Conservation (phyloP, 1,284 basidiomycete species). For the Rhodofomes roseus region DNA sequence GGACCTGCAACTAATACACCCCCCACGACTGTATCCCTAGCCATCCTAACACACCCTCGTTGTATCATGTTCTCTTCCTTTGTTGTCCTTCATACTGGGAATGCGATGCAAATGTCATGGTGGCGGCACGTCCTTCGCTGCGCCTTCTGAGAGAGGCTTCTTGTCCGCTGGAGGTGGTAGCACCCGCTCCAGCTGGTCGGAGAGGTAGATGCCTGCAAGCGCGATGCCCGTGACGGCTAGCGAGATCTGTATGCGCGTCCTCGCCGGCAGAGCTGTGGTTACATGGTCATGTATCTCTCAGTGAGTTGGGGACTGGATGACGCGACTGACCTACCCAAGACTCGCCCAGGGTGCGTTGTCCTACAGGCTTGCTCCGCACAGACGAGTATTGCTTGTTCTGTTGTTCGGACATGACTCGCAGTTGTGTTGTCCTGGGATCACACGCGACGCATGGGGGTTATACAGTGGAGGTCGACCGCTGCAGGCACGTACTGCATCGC, state of each 20-base stretch:
- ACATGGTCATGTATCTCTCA: background rate
- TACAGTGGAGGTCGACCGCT: background rate
- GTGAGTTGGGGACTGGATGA: background rate
- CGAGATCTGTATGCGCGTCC: slow-evolving; percentile 56
- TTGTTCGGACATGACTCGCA: background rate
- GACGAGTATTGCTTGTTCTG: background rate
- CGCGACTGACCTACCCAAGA: slow-evolving; percentile 30
- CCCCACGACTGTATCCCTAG: slow-evolving; percentile 6
- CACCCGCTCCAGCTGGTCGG: slow-evolving; percentile 51
- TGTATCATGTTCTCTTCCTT: slow-evolving; percentile 3
- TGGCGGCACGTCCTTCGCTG: slow-evolving; percentile 4
- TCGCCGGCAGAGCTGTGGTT: slow-evolving; percentile 50
- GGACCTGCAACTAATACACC: background rate
- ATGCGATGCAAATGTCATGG: background rate
- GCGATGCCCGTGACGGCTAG: slow-evolving; percentile 52
- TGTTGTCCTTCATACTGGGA: slow-evolving; percentile 2
- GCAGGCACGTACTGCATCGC: background rate
- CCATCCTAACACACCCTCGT: slow-evolving; percentile 2
- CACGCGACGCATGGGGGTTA: background rate
- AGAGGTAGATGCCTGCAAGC: slow-evolving; percentile 46
- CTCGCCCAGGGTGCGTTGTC: slow-evolving; percentile 12
- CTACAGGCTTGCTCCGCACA: background rate
- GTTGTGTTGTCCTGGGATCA: background rate
- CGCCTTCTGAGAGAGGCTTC: background rate
- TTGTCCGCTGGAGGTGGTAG: slow-evolving; percentile 26